Percentiles rank a stretch among this genome's conserved stretches.
Conservation (phyloP, 441 rosid species). For the Syzygium syzygioides region DNA sequence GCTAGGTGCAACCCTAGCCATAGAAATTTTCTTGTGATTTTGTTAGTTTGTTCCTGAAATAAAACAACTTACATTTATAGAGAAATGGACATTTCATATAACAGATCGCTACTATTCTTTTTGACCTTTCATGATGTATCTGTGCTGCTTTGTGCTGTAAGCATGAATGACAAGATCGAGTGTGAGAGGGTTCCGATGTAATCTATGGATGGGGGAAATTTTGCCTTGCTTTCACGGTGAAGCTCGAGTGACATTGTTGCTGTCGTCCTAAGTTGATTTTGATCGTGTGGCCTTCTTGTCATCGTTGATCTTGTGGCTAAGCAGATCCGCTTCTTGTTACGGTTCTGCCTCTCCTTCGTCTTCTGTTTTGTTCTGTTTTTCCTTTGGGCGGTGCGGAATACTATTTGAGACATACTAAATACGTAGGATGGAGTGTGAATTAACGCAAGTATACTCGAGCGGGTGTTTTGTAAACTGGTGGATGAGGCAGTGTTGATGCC, state of each 20-base stretch:
- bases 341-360: background rate
- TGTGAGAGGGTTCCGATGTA: background rate
- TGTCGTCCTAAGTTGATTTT: background rate
- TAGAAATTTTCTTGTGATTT: constrained; percentile 16
- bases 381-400: background rate
- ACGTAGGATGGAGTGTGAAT: background rate
- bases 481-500: background rate
- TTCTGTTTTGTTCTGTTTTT: background rate
- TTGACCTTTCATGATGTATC: background rate
- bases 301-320: background rate
- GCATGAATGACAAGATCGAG: background rate
- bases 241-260: background rate
- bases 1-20: constrained; percentile 20
- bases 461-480: background rate
- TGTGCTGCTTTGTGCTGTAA: background rate
- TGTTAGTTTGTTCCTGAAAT: constrained; percentile 19
- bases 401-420: background rate
- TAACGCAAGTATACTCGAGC: background rate
- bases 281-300: background rate
- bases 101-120: background rate
- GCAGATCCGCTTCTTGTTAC: background rate
- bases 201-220: background rate
- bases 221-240: background rate
- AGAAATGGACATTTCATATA: constrained; percentile 2
- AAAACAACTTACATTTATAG: constrained; percentile 10